Percentiles rank a stretch among this genome's conserved stretches.
These are phyloP conservation scores for Kwoniella mangroviensis DNA, from an alignment of 768 basidiomycete genomes.

Conservation along the genomic window DNA sequence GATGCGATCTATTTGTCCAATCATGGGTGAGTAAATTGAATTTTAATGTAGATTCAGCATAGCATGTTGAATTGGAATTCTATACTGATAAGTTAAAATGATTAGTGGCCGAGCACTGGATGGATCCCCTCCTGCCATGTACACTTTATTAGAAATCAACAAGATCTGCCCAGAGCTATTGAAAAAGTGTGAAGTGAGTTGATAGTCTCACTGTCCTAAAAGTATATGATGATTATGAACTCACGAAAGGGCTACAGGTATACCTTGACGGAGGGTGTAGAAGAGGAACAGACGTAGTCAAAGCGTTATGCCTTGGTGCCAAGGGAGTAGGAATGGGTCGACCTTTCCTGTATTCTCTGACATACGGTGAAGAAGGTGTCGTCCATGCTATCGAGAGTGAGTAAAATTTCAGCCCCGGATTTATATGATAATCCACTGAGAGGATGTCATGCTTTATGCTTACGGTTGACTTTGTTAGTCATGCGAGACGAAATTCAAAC, in stretches of 20 bases:
- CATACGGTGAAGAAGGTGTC: conserved; percentile 59
- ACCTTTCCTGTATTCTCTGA: conserved; percentile 59
- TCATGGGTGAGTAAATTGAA: conserved; percentile 65
- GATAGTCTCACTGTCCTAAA: no score
- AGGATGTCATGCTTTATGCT: neutral
- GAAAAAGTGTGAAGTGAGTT: conserved; percentile 62
- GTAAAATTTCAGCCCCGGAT: neutral
- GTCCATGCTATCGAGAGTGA: conserved; percentile 56
- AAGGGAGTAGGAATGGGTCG: conserved; percentile 58
- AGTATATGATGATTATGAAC: no score
- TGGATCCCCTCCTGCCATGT: conserved; percentile 57
- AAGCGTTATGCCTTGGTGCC: conserved; percentile 75
- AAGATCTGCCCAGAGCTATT: conserved; percentile 76
- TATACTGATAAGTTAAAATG: neutral
- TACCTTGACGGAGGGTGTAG: conserved; percentile 84
- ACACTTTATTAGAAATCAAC: conserved; percentile 73
- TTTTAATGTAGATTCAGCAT: no score
- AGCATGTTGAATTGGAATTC: neutral
- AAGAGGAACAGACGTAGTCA: conserved; percentile 86
- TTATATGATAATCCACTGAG: neutral
- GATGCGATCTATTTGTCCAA: conserved; percentile 89
- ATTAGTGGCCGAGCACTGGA: conserved; percentile 39
- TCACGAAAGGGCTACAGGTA: conserved; percentile 58
- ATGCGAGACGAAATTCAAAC: conserved; percentile 61
- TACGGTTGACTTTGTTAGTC: conserved; percentile 40